Percentiles rank a stretch among this genome's conserved stretches.
Conservation (phyloP, 352 stramenopile genomes). For the Elongisporangium undulatum region DNA sequence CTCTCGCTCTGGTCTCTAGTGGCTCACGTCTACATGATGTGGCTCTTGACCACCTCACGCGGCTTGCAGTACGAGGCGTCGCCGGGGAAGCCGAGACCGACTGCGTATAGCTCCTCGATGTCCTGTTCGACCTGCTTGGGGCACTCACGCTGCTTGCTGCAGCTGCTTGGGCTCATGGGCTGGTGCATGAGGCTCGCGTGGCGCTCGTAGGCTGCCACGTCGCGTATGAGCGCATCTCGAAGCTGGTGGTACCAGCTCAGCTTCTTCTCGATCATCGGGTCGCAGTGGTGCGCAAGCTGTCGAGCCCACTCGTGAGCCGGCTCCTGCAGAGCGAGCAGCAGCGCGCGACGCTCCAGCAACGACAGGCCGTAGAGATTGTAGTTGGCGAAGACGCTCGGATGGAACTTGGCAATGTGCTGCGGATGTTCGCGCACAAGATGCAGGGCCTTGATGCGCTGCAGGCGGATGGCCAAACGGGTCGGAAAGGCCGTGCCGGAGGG, state of each 20-base stretch:
- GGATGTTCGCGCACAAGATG: neutral
- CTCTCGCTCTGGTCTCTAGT: neutral
- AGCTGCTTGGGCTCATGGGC: neutral
- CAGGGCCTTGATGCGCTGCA: neutral
- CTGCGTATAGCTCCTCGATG: neutral
- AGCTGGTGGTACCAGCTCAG: neutral
- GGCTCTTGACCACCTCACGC: neutral
- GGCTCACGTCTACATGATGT: neutral
- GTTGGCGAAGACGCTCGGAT: neutral
- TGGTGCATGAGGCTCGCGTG: neutral
- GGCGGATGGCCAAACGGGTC: neutral
- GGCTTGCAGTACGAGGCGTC: neutral
- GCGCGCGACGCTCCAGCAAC: neutral
- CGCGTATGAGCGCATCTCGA: neutral
- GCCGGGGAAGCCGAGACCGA: neutral
- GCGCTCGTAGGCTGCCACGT: neutral
- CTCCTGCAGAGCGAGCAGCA: neutral
- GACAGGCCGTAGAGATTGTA: neutral
- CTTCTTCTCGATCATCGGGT: neutral
- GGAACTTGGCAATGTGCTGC: neutral
- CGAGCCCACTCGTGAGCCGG: neutral
- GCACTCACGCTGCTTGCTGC: neutral
- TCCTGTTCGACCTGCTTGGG: neutral
- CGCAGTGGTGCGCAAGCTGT: neutral
- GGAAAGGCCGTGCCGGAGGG: neutral